A percentile compares a stretch with the other conserved stretches of the same genome.
phyloP scores from a whole-genome alignment of 2,329 filamentous ascomycete species.

The Pseudogymnoascus verrucosus region DNA sequence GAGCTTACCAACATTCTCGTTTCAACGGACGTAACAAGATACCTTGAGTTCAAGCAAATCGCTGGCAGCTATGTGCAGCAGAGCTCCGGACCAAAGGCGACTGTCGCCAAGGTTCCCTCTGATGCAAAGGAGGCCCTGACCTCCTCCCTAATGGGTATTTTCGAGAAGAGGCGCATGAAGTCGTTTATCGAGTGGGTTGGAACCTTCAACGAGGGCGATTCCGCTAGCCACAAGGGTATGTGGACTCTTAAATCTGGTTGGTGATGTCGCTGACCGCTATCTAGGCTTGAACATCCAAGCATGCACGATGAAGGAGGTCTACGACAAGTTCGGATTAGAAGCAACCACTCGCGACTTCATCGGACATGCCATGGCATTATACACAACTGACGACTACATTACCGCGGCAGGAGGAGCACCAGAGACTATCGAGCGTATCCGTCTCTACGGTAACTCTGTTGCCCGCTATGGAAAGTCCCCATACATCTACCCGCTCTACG shows the following conservation, averaged over 20 bases:
- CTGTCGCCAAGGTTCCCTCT: constrained; percentile 92
- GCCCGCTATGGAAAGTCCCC: constrained; percentile 96
- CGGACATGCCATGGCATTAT: constrained; percentile 96
- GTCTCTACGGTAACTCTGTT: constrained; percentile 95
- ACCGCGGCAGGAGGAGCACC: constrained; percentile 62
- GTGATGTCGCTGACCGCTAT: constrained; percentile 18
- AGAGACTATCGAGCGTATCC: constrained; percentile 84
- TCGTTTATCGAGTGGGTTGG: constrained; percentile 95
- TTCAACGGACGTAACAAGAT: constrained; percentile 83
- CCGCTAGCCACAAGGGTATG: constrained; percentile 81
- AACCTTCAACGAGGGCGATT: constrained; percentile 72
- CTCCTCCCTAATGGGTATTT: constrained; percentile 92
- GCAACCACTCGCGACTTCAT: constrained; percentile 86
- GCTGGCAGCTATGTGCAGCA: constrained; percentile 96
- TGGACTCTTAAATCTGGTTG: constrained; percentile 12
- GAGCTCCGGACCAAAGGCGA: constrained; percentile 71
- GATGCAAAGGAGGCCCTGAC: constrained; percentile 84
- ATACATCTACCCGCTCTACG: constrained; percentile 98
- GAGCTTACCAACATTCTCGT: constrained; percentile 98
- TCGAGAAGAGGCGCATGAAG: constrained; percentile 96
- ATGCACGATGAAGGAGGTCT: constrained; percentile 95
- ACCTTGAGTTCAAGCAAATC: constrained; percentile 90
- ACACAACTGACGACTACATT: constrained; percentile 83
- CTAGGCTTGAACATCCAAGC: constrained; percentile 70
- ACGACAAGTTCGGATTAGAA: constrained; percentile 95